Evolutionary conservation across 2,329 filamentous ascomycete genomes (phyloP).

Genomic region (Diaporthe australafricana): DNA sequence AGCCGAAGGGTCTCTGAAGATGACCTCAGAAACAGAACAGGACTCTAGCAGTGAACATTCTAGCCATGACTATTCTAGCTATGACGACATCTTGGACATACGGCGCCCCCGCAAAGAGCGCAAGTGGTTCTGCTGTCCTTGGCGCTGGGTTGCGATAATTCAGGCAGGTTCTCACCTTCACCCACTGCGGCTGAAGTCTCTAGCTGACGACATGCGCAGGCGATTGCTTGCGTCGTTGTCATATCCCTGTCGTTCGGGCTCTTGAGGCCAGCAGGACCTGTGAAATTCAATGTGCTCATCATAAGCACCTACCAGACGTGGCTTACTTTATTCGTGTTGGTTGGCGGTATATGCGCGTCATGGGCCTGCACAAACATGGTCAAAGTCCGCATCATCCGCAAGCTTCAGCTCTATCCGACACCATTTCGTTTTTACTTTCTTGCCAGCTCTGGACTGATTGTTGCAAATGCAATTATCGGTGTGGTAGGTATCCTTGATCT

Average conservation of each 20-base stretch:
- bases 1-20: too few relatives aligned
- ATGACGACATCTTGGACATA: too few relatives aligned
- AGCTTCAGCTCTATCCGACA: neutral
- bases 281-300: neutral
- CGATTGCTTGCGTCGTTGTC: neutral
- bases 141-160: neutral
- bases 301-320: neutral
- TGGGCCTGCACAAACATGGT: neutral
- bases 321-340: neutral
- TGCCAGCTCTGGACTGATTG: neutral
- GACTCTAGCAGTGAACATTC: too few relatives aligned
- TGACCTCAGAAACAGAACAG: too few relatives aligned
- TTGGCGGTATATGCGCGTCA: neutral
- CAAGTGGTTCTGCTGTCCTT: too few relatives aligned
- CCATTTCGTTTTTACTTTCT: neutral
- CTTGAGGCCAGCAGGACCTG: neutral
- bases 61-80: too few relatives aligned
- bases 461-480: neutral
- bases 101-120: too few relatives aligned
- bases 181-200: accelerated
- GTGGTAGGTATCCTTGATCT: neutral
- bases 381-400: neutral
- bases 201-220: neutral
- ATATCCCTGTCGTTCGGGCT: neutral
- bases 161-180: neutral